Evolutionary conservation across 2,329 filamentous ascomycete genomes (phyloP).

Genomic region (Epichloe gansuensis): DNA sequence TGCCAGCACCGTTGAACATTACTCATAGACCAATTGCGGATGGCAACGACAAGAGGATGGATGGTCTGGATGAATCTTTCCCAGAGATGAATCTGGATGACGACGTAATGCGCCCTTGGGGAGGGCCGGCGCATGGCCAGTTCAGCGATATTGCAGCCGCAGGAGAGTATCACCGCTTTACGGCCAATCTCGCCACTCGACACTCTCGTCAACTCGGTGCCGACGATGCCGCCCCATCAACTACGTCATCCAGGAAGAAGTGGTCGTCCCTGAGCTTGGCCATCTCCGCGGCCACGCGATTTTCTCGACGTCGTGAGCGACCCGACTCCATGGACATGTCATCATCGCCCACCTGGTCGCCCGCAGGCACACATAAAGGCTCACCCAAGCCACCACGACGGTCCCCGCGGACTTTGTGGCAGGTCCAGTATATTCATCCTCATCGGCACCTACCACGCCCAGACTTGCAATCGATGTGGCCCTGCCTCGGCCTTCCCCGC

Average conservation of each 20-base stretch:
- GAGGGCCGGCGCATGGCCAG: conserved; percentile 14
- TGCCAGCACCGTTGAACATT: conserved; percentile 6
- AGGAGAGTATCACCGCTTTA: conserved; percentile 24
- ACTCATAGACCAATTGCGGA: conserved; percentile 3
- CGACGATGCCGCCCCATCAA: background rate
- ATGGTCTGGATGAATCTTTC: background rate
- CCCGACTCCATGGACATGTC: conserved; percentile 8
- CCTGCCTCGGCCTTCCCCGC: conserved; percentile 6
- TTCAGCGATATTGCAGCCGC: conserved; percentile 20
- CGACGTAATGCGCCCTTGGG: conserved; percentile 7
- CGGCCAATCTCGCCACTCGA: conserved; percentile 19
- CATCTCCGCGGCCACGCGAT: conserved; percentile 15
- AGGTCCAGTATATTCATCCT: background rate
- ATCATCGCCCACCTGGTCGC: background rate
- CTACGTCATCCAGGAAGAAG: conserved; percentile 4
- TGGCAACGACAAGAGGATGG: conserved; percentile 3
- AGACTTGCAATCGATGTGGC: background rate
- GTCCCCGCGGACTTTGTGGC: background rate
- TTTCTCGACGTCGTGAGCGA: conserved; percentile 16
- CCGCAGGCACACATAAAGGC: background rate
- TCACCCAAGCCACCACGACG: background rate
- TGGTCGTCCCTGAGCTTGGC: conserved; percentile 13
- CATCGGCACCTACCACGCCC: background rate
- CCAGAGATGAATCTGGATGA: conserved; percentile 3
- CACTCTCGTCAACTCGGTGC: background rate